Percentiles rank a stretch among this genome's conserved stretches.
These are phyloP conservation scores for Amborella trichopoda DNA, from an alignment of 164 flowering plant species.

Conservation along the genomic window DNA sequence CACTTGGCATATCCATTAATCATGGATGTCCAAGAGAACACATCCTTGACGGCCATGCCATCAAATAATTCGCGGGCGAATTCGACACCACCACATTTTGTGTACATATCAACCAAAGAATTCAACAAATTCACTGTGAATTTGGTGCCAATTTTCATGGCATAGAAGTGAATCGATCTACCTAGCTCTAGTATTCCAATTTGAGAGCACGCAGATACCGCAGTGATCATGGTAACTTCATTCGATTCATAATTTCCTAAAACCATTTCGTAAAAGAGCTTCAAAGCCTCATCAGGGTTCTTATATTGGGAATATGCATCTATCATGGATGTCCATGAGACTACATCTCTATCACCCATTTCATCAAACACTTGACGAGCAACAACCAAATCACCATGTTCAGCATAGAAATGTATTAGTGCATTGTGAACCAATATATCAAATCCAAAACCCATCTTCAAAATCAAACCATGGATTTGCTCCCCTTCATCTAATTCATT, in stretches of 20 bases:
- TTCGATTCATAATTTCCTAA: constrained; percentile 29
- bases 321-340: constrained; percentile 15
- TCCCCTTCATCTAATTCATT: constrained; percentile 17
- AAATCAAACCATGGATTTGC: constrained; percentile 25
- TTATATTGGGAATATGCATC: constrained; percentile 11
- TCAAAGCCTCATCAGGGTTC: constrained; percentile 29
- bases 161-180: constrained; percentile 23
- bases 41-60: constrained; percentile 34
- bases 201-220: constrained; percentile 48
- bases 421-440: constrained; percentile 40
- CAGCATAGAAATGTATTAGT: constrained; percentile 39
- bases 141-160: constrained; percentile 15
- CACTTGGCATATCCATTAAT: constrained; percentile 56
- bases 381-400: constrained; percentile 5
- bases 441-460: constrained; percentile 33
- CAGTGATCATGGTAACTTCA: constrained; percentile 61
- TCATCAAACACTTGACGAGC: constrained; percentile 9
- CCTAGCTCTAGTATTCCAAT: constrained; percentile 34
- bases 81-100: constrained; percentile 49
- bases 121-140: constrained; percentile 38
- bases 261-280: constrained; percentile 35
- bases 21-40: constrained; percentile 68
- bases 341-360: constrained; percentile 10
- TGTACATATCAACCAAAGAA: constrained; percentile 60
- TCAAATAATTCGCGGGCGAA: constrained; percentile 44